These are phyloP conservation scores for Tolypocladium nubicola DNA, from an alignment of 2,329 filamentous ascomycete genomes.

Conservation along the genomic window DNA sequence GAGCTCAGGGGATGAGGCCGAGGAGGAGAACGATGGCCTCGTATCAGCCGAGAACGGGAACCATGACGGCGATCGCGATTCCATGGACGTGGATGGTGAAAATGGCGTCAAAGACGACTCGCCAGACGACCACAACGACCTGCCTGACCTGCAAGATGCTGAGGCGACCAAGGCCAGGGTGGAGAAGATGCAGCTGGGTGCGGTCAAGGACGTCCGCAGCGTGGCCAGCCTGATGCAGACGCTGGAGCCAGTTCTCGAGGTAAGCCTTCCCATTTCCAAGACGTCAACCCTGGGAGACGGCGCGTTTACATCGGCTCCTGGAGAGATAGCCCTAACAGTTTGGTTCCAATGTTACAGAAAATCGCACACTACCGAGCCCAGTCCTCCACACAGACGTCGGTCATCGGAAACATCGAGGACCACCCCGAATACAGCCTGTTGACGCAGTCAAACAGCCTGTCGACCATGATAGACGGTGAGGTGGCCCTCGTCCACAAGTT, in stretches of 20 bases:
- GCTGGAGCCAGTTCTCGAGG: slow-evolving; percentile 71
- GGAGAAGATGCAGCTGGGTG: slow-evolving; percentile 70
- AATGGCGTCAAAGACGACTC: slow-evolving; percentile 42
- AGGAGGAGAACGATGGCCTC: slow-evolving; percentile 43
- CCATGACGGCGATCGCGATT: slow-evolving; percentile 25
- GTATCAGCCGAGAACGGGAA: slow-evolving; percentile 31
- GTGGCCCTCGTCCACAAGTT: slow-evolving; percentile 92
- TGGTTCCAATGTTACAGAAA: slow-evolving; percentile 52
- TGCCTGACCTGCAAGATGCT: slow-evolving; percentile 48
- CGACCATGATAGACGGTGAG: slow-evolving; percentile 87
- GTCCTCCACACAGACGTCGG: slow-evolving; percentile 51
- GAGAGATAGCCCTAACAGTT: slow-evolving; percentile 58
- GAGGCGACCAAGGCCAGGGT: slow-evolving; percentile 67
- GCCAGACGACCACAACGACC: slow-evolving; percentile 31
- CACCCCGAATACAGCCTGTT: slow-evolving; percentile 85
- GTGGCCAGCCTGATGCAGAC: slow-evolving; percentile 75
- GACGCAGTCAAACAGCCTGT: slow-evolving; percentile 79
- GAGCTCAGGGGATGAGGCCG: slow-evolving; percentile 61
- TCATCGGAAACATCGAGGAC: slow-evolving; percentile 78
- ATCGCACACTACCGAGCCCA: slow-evolving; percentile 66
- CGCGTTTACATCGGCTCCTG: slow-evolving; percentile 52
- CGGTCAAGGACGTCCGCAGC: slow-evolving; percentile 66
- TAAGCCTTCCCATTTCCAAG: slow-evolving; percentile 16
- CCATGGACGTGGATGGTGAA: slow-evolving; percentile 50
- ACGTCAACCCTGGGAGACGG: slow-evolving; percentile 13